Base-by-base conservation (phyloP, 1,284 basidiomycete genomes). In the Fomitiporia mediterranea region DNA sequence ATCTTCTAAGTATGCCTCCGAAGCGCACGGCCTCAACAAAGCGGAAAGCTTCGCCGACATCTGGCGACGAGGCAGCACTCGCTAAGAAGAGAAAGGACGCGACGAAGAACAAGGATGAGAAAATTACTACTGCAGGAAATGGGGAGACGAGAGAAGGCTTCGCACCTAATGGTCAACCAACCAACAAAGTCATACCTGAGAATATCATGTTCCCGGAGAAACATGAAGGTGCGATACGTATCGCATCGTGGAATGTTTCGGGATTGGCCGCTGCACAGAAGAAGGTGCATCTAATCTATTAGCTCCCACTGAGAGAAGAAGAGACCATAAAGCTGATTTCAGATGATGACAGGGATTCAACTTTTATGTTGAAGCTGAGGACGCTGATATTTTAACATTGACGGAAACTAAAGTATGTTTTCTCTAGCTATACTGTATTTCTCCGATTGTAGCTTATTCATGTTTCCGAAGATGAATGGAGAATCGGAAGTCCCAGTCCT, bases 281-380 rank as follows among this genome's bases (percentile, higher is more conserved):
- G 70, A 91, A 91, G 79, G 87, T 85, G 44, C 42, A 61, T 38
- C 11, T 27, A 37, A 40, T 40, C 19, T 11, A n/a, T 28, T 59
- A 43, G 15, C 21, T 52, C 23, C 23, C 57, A n/a, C n/a, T n/a
- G n/a, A n/a, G 30, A 17, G 34, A 4, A 11, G 3, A 21, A 6
- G 15, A 15, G n/a, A n/a, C 4, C 25, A 15, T 46, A n/a, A n/a
- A 21, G 40, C 8, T 30, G 9, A 23, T 43, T 15, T n/a, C 25
- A 19, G 21, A 34, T 15, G 46, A 17, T 58, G 0, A 5, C 62
- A 91, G 88, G 90, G 91, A 0, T 91, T 93, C 71, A 84, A 81
- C 63, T 68, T 74, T 62, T 94, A 94, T 64, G 74, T 92, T 25
- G 83, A 89, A 63, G 89, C 90, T 1, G 90, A 94, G 64, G 83